Percentiles rank a stretch among this genome's conserved stretches.
phyloP scores from a whole-genome alignment of 75 land plant species.

The Pinus tabuliformis region DNA sequence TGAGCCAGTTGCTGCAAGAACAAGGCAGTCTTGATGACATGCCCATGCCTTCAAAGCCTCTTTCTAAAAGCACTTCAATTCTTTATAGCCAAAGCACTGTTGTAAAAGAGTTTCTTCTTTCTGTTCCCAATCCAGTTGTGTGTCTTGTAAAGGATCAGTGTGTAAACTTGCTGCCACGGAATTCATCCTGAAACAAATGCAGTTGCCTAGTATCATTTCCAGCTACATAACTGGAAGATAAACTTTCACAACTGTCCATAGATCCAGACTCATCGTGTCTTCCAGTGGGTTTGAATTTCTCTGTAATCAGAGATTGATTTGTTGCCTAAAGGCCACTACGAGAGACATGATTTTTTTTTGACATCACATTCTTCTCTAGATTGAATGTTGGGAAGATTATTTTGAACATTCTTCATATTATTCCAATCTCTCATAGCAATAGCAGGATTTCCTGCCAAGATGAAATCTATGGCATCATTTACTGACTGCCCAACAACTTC shows the following conservation, averaged over 20 bases:
- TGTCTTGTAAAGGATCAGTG: not conserved
- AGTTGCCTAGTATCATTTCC: no score
- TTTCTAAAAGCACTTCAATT: conserved; percentile 69
- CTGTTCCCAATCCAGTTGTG: conserved; percentile 35
- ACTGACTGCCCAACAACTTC: no score
- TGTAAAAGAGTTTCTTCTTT: conserved; percentile 27
- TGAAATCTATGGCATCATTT: no score
- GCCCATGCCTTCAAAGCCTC: conserved; percentile 70
- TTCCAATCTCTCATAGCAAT: no score
- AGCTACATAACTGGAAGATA: not conserved
- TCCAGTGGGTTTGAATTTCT: not conserved
- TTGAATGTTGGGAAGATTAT: no score
- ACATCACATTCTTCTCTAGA: no score
- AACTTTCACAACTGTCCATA: not conserved
- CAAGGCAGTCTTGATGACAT: conserved; percentile 59
- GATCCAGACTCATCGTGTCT: not conserved
- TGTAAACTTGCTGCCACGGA: no score
- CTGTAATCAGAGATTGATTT: conserved; percentile 8
- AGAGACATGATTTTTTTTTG: no score
- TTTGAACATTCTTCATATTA: no score
- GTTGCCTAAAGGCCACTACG: no score
- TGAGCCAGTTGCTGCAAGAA: conserved; percentile 89
- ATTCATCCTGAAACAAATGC: not conserved
- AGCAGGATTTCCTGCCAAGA: no score
- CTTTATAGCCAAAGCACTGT: conserved; percentile 55